These are phyloP conservation scores for Rhizopogon sp. DNA, from an alignment of 768 basidiomycete genomes.

Conservation along the genomic window DNA sequence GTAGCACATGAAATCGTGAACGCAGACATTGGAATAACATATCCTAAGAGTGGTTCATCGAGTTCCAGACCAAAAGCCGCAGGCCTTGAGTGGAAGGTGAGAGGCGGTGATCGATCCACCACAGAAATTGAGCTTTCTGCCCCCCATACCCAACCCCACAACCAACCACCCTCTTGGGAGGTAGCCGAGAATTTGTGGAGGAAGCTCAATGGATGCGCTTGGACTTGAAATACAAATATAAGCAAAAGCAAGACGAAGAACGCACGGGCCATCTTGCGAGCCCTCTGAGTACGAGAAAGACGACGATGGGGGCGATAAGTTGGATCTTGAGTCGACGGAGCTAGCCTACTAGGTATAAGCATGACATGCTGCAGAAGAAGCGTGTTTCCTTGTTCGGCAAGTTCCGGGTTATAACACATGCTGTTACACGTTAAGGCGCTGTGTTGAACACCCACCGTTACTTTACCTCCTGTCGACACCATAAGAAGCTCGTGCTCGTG, in stretches of 20 bases:
- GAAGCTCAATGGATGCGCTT: constrained; percentile 3
- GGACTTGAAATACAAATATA: constrained; percentile 3
- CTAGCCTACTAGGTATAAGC: neutral
- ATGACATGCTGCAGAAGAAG: constrained; percentile 8
- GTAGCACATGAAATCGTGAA: constrained; percentile 50
- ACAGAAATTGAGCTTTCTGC: constrained; percentile 68
- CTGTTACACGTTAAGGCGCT: too few species aligned
- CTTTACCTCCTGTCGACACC: too few species aligned
- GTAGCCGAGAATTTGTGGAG: constrained; percentile 37
- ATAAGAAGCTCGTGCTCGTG: neutral
- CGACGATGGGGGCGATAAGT: neutral
- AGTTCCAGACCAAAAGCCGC: constrained; percentile 78
- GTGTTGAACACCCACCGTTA: too few species aligned
- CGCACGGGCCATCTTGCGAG: constrained; percentile 12
- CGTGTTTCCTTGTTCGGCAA: constrained; percentile 14
- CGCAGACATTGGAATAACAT: constrained; percentile 66
- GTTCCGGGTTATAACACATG: neutral
- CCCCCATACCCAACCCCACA: constrained; percentile 67
- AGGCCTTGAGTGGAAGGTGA: constrained; percentile 65
- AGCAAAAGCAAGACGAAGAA: constrained; percentile 6
- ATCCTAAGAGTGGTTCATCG: constrained; percentile 60
- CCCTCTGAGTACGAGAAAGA: neutral
- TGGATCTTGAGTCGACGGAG: neutral
- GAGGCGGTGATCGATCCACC: constrained; percentile 66
- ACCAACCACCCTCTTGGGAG: constrained; percentile 43